A percentile compares a stretch with the other conserved stretches of the same genome.
These are phyloP conservation scores for Talaromyces trachyspermus DNA, from an alignment of 495 filamentous ascomycete species.

Conservation along the genomic window DNA sequence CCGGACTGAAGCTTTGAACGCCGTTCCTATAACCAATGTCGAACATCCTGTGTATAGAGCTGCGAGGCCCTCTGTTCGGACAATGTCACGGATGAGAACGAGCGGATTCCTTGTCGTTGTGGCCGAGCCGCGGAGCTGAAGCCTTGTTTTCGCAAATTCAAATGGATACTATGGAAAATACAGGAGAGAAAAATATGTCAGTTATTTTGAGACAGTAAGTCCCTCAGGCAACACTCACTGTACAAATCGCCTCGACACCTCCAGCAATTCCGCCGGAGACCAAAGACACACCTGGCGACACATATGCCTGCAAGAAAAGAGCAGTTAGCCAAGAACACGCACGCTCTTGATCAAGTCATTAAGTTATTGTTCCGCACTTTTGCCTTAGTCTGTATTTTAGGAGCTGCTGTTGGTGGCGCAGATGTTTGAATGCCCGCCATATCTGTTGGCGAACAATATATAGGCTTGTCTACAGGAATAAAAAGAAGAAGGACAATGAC, in stretches of 20 bases:
- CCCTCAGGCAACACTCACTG: conserved; percentile 20
- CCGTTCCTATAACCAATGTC: conserved; percentile 50
- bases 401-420: background rate
- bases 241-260: conserved; percentile 45
- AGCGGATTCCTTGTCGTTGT: conserved; percentile 40
- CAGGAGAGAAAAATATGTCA: background rate
- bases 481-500: too few species aligned
- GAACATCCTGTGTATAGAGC: conserved; percentile 60
- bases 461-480: too few species aligned
- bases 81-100: conserved; percentile 39
- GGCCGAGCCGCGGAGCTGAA: conserved; percentile 42
- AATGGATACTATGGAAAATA: conserved; percentile 47
- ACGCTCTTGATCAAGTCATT: background rate
- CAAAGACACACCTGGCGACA: conserved; percentile 38
- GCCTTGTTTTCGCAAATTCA: conserved; percentile 60
- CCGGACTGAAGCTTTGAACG: conserved; percentile 60
- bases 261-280: conserved; percentile 49
- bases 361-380: background rate
- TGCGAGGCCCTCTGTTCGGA: conserved; percentile 45
- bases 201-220: background rate
- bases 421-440: conserved; percentile 1
- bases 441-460: too few species aligned
- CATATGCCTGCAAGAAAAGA: conserved; percentile 9
- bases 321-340: background rate
- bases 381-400: background rate